phyloP scores from a whole-genome alignment of 768 basidiomycete genomes.

The Kwoniella europaea region DNA sequence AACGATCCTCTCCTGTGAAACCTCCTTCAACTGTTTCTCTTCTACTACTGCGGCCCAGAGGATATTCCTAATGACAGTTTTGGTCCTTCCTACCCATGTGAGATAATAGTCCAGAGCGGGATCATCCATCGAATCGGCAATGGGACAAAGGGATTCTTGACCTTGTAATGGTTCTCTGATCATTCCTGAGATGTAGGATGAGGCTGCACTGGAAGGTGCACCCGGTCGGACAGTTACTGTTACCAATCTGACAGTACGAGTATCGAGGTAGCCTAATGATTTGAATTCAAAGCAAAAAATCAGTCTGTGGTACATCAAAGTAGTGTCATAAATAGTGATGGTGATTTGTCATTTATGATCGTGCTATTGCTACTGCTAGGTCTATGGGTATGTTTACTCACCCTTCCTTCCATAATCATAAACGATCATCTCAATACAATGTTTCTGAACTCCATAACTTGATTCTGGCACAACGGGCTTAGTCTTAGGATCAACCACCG shows the following conservation, averaged over 20 bases:
- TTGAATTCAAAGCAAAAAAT: too few species aligned
- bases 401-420: conserved; percentile 58
- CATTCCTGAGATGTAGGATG: conserved; percentile 58
- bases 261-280: conserved; percentile 52
- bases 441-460: conserved; percentile 57
- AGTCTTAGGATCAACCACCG: conserved; percentile 53
- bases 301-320: too few species aligned
- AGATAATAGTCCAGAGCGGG: conserved; percentile 61
- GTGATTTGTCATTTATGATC: too few species aligned
- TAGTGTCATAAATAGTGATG: neutral
- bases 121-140: conserved; percentile 51
- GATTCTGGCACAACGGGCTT: conserved; percentile 56
- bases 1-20: conserved; percentile 61
- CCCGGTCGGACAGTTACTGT: conserved; percentile 57
- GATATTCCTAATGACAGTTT: conserved; percentile 66
- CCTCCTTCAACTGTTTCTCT: conserved; percentile 58
- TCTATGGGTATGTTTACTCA: conserved; percentile 12
- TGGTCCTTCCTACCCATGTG: conserved; percentile 64
- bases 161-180: conserved; percentile 58
- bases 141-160: conserved; percentile 48
- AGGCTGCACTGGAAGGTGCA: conserved; percentile 57
- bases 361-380: too few species aligned
- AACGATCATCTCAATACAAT: conserved; percentile 55
- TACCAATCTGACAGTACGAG: conserved; percentile 55
- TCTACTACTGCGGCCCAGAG: conserved; percentile 63